Evolutionary conservation across 129 eudicot genomes (phyloP), one percentile per base, ranked within the genome.

Genomic region (Saposhnikovia divaricata): DNA sequence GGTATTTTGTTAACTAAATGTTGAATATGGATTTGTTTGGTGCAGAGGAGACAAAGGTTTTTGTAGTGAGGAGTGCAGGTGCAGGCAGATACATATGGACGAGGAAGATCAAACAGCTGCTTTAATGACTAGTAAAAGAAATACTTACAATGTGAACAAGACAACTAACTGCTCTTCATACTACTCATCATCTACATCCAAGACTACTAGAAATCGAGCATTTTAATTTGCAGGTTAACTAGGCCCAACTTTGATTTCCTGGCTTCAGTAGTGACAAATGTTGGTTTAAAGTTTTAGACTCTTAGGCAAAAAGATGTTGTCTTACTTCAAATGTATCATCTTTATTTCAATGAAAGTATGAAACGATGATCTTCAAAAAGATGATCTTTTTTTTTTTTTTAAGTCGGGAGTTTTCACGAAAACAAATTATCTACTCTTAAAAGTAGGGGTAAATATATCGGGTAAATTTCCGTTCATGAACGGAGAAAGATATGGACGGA

Each of bases 11-110:
- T 16, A 53, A 19, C 10, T 19, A 53, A 55, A 55, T 5, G 28
- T 59, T n/a, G 68, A 34, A 34, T 1, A 34, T 68, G 16, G 46
- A 6, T 12, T 55, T 21, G 70, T 42, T 57, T 57, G 53, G 27
- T 31, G 38, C 85, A 88, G 89, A 55, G 92, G 92, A 80, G 92
- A 88, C 85, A 86, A 39, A 71, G 88, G 78, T 5, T 88, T 88
- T 72, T 88, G 92, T 59, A 88, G 92, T 55, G 86, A 44, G 83
- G 92, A 88, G 79, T 88, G 92, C 85, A 86, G 89, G 80, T 81
- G 79, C 85, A 84, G 86, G 83, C 89, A 88, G 77, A 88, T 88
- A 8, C 53, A 19, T 19, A 84, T 88, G 85, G 92, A 88, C 70
- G 89, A 88, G 77, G 83, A 88, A 25, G 87, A 88, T 59, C 68